Evolutionary conservation across 1,139 yeast species (phyloP).

Genomic region (Meyerozyma guilliermondii): DNA sequence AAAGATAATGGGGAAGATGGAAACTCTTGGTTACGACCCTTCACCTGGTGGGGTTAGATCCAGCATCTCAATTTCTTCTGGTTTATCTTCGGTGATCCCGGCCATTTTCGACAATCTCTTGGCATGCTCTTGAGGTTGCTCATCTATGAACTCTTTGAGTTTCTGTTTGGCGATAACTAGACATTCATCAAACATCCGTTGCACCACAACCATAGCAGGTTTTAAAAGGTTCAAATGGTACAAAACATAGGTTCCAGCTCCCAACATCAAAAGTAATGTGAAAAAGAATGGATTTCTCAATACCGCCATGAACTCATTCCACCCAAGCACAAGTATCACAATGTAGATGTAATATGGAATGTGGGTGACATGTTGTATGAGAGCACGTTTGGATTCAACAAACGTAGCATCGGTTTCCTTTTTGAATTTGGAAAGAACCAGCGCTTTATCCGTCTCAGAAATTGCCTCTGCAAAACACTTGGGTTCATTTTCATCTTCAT

Average conservation of each 20-base stretch:
- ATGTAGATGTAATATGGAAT: slow-evolving; percentile 82
- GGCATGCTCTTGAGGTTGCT: slow-evolving; percentile 25
- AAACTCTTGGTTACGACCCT: not conserved
- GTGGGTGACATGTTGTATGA: slow-evolving; percentile 63
- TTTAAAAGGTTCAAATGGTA: slow-evolving; percentile 70
- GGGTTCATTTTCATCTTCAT: slow-evolving; percentile 24
- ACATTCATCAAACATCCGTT: slow-evolving; percentile 55
- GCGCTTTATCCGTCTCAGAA: slow-evolving; percentile 51
- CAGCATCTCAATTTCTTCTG: slow-evolving; percentile 3
- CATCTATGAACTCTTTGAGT: slow-evolving; percentile 45
- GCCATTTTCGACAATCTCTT: slow-evolving; percentile 20
- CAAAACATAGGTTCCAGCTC: slow-evolving; percentile 62
- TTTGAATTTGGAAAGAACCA: slow-evolving; percentile 57
- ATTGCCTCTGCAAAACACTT: slow-evolving; percentile 53
- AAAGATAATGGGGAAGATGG: not conserved
- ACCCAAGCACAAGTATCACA: slow-evolving; percentile 72
- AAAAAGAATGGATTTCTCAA: slow-evolving; percentile 80
- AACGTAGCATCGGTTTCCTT: slow-evolving; percentile 76
- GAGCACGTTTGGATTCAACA: slow-evolving; percentile 78
- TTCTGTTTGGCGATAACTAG: slow-evolving; percentile 53
- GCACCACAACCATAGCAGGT: slow-evolving; percentile 61
- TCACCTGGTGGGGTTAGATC: not conserved
- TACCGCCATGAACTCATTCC: slow-evolving; percentile 93
- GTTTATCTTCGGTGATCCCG: slow-evolving; percentile 1
- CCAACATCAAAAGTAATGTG: slow-evolving; percentile 45